Base-by-base conservation (phyloP, 176 grass and related monocot genomes). In the Oryza coarctata region DNA sequence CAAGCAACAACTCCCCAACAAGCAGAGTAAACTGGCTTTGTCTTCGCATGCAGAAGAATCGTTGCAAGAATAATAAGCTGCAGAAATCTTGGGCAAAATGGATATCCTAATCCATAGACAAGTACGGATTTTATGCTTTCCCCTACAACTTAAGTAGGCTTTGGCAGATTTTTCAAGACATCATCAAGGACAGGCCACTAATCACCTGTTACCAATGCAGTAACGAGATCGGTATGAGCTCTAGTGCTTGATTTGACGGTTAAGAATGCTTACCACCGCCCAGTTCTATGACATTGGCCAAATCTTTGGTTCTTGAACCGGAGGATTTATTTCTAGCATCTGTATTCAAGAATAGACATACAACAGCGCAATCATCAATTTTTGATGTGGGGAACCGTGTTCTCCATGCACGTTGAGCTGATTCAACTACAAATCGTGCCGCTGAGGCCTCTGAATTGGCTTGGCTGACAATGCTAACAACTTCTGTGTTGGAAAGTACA, bases 291-390 rank as follows among this genome's bases (percentile, higher is more conserved):
- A 58, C 72, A 67, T 77, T 68, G 36, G 41, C 25, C 36, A 33
- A 71, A 64, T 69, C 77, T 78, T 90, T 33, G 69, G 36, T 70
- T 68, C 41, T 62, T 28, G 65, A 44, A 49, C 70, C 61, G 5
- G 77, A 65, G 13, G 70, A 70, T 79, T 87, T 78, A 65, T 52
- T 58, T n/a, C 66, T 70, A 17, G 49, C 39, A 44, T 90, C 83
- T 23, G 80, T 75, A 65, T 92, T 89, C n/a, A 95, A 64, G 79
- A 90, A 95, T 43, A 95, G 90, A 62, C 93, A 95, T 26, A 95
- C 86, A 63, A 61, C 93, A 61, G 93, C 90, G 60, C 88, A 95
- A 60, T 95, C 93, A 23, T 95, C 93, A 2, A 81, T 84, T 71
- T 90, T 90, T 13, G 93, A 88, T 65, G 71, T 90, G 22, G 90